Percentiles rank a stretch among this genome's conserved stretches.
Evolutionary conservation across 1,284 basidiomycete genomes (phyloP).

Genomic region (Boletus smithii): DNA sequence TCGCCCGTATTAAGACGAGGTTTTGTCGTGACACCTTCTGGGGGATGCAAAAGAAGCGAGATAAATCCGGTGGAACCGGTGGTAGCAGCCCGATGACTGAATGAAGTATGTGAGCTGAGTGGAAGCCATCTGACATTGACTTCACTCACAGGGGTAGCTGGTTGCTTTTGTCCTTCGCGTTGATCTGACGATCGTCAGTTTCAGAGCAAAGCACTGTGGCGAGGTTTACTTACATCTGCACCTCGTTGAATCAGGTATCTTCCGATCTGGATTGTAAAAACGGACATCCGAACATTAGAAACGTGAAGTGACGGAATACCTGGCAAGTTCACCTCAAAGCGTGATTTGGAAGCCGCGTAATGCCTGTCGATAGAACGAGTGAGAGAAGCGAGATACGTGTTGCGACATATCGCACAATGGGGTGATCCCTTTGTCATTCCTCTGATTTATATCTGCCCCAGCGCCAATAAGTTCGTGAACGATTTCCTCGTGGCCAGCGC

Average conservation of each 20-base stretch:
- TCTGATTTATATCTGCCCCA: constrained; percentile 79
- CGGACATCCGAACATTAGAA: constrained; percentile 1
- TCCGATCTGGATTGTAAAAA: constrained; percentile 63
- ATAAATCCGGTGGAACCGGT: constrained; percentile 89
- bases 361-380: constrained; percentile 52
- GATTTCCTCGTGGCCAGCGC: constrained; percentile 76
- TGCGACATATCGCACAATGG: constrained; percentile 62
- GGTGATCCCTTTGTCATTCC: constrained; percentile 84
- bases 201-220: constrained; percentile 45
- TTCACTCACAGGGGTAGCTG: constrained; percentile 78
- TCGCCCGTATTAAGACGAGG: constrained; percentile 84
- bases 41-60: constrained; percentile 72
- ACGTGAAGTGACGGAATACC: background rate
- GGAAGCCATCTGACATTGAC: background rate
- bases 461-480: constrained; percentile 80
- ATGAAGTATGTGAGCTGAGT: constrained; percentile 5
- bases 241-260: constrained; percentile 79
- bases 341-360: constrained; percentile 92
- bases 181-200: constrained; percentile 59
- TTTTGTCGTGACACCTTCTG: constrained; percentile 64
- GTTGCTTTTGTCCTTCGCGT: constrained; percentile 86
- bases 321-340: constrained; percentile 59
- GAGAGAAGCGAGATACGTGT: constrained; percentile 6
- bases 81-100: constrained; percentile 89
- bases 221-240: constrained; percentile 78